Evolutionary conservation across 176 grass and related monocot species (phyloP), one percentile per base, ranked within the genome.

Genomic region (Tuctoria greenei): DNA sequence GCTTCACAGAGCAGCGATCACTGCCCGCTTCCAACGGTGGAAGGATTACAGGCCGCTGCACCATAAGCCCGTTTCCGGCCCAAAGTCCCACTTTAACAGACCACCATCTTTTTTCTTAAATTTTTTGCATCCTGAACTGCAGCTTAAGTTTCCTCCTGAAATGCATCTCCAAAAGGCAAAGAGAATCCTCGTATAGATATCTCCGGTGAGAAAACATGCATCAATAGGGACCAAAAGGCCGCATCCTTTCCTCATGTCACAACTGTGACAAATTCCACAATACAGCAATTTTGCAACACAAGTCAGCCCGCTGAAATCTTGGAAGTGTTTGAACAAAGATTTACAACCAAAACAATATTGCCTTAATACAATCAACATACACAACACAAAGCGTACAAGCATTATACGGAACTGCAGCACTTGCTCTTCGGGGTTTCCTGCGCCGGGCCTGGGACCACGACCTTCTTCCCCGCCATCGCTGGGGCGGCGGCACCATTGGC

Each of bases 391-490:
- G 31, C 14, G n/a, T 66, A 39, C 44, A 77, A 71, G 25, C 35
- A 31, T 31, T 31, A 31, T 31, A 31, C 3, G 31, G 64, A 64
- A 81, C 82, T 81, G 35, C 82, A 89, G 34, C 66, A 77, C 47
- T 84, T 93, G 52, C 66, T 89, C 41, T 90, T 88, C 5, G 87
- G 91, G 11, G 86, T 82, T 86, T 93, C 91, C 79, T 90, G 81
- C 0, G 41, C 87, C 5, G 87, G 88, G 4, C 91, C 91, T 47
- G 87, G 78, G 36, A 93, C 69, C 4, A 90, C 21, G 68, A 93
- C 84, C 51, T 88, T 93, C 58, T 85, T 87, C 27, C 88, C 88
- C 13, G 81, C 28, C 49, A 93, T 60, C 25, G 87, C 24, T 60
- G 81, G 73, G 44, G 56, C 34, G 44, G 56, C 34, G 50, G 28